These are phyloP conservation scores for Heterobasidion irregulare DNA, from an alignment of 1,284 basidiomycete species.

Conservation along the genomic window DNA sequence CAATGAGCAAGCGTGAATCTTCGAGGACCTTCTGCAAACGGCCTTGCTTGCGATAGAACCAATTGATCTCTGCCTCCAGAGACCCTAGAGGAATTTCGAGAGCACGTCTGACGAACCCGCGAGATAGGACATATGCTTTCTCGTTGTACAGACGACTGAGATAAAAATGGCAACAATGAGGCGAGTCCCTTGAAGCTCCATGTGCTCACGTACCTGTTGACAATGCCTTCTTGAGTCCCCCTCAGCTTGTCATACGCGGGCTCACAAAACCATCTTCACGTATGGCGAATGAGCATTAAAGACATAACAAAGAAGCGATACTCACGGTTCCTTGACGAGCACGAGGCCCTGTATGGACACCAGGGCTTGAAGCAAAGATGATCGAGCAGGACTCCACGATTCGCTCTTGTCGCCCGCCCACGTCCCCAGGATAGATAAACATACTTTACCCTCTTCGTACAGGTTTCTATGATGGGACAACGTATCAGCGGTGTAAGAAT, in stretches of 20 bases:
- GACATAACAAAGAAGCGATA: constrained; percentile 8
- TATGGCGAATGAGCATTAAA: background rate
- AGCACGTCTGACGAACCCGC: constrained; percentile 82
- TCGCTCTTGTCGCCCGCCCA: constrained; percentile 88
- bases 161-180: constrained; percentile 3
- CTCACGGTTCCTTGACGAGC: constrained; percentile 84
- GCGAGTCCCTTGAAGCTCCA: too few relatives aligned
- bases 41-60: constrained; percentile 65
- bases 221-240: constrained; percentile 81
- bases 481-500: constrained; percentile 1
- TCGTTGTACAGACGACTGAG: constrained; percentile 78
- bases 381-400: constrained; percentile 74
- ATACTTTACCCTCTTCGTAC: constrained; percentile 95
- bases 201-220: constrained; percentile 54
- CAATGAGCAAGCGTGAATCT: constrained; percentile 57
- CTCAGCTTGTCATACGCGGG: constrained; percentile 87
- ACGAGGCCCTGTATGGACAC: constrained; percentile 93
- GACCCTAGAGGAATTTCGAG: constrained; percentile 70
- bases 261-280: constrained; percentile 77
- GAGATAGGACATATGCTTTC: constrained; percentile 86
- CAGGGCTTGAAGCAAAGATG: constrained; percentile 85
- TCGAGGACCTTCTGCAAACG: constrained; percentile 62
- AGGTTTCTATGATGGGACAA: constrained; percentile 50
- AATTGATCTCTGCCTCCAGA: constrained; percentile 65
- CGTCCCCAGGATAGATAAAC: constrained; percentile 84